Evolutionary conservation across 2,329 filamentous ascomycete genomes (phyloP).

Genomic region (Apiospora sp.): DNA sequence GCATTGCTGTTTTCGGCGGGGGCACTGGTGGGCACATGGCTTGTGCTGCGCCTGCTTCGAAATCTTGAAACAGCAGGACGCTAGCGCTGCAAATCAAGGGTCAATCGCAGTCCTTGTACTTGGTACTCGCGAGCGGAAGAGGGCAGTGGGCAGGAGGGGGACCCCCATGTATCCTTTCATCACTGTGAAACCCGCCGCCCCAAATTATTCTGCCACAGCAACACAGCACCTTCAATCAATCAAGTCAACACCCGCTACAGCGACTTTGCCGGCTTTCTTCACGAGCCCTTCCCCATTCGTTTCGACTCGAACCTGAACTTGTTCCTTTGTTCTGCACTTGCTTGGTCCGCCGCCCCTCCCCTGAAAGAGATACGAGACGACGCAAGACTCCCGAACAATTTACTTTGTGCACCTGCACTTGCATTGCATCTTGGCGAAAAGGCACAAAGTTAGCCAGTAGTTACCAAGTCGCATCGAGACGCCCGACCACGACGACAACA

Average conservation of each 20-base stretch:
- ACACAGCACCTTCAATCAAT: conserved; percentile 8
- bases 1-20: background rate
- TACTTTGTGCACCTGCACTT: background rate
- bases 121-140: background rate
- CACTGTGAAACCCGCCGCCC: conserved; percentile 21
- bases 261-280: background rate
- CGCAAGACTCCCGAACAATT: conserved; percentile 3
- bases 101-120: conserved; percentile 5
- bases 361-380: conserved; percentile 9
- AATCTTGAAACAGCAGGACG: conserved; percentile 14
- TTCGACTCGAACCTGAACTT: conserved; percentile 3
- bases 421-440: conserved; percentile 8
- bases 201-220: conserved; percentile 4
- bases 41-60: conserved; percentile 24
- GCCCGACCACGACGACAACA: background rate
- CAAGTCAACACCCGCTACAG: conserved; percentile 14
- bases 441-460: background rate
- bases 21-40: conserved; percentile 21
- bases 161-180: conserved; percentile 21
- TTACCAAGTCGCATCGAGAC: background rate
- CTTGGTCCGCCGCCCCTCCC: conserved; percentile 9
- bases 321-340: conserved; percentile 5
- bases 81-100: conserved; percentile 5
- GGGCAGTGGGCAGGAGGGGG: background rate
- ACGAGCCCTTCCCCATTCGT: conserved; percentile 2